phyloP scores from a whole-genome alignment of 108 stramenopile species.

The Nitzschia putrida region DNA sequence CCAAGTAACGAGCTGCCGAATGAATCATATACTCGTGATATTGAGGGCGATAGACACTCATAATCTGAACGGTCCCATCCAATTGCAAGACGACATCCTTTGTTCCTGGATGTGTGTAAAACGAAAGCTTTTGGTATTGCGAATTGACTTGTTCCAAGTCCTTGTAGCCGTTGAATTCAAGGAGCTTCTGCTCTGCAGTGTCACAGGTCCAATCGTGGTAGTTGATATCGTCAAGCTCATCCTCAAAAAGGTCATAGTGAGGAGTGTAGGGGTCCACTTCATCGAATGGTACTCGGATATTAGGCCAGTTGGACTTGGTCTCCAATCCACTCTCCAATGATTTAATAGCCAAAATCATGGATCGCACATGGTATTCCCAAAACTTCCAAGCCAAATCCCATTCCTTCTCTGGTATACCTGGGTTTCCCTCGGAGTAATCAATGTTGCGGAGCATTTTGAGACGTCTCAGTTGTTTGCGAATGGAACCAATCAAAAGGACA shows the following conservation, averaged over 20 bases:
- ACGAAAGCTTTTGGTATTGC: constrained; percentile 29
- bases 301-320: neutral
- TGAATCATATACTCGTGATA: constrained; percentile 73
- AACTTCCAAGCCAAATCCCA: constrained; percentile 4
- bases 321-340: neutral
- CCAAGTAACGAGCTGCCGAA: constrained; percentile 62
- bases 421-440: neutral
- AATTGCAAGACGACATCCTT: constrained; percentile 29
- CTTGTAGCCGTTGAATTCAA: neutral
- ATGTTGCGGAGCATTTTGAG: constrained; percentile 5
- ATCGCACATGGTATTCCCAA: constrained; percentile 2
- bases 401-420: constrained; percentile 9
- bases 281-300: neutral
- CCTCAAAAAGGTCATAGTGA: constrained; percentile 28
- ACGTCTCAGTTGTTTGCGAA: constrained; percentile 5
- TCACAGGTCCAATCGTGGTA: constrained; percentile 18
- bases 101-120: constrained; percentile 8
- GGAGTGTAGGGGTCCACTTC: neutral
- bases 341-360: neutral
- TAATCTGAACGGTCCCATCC: constrained; percentile 66
- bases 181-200: neutral
- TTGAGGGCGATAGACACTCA: constrained; percentile 64
- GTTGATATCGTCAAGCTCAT: constrained; percentile 31
- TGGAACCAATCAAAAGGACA: neutral
- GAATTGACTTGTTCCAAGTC: constrained; percentile 14